Percentiles rank a stretch among this genome's conserved stretches.
Evolutionary conservation across 495 filamentous ascomycete species (phyloP).

Genomic region (Penicillium flavigenum): DNA sequence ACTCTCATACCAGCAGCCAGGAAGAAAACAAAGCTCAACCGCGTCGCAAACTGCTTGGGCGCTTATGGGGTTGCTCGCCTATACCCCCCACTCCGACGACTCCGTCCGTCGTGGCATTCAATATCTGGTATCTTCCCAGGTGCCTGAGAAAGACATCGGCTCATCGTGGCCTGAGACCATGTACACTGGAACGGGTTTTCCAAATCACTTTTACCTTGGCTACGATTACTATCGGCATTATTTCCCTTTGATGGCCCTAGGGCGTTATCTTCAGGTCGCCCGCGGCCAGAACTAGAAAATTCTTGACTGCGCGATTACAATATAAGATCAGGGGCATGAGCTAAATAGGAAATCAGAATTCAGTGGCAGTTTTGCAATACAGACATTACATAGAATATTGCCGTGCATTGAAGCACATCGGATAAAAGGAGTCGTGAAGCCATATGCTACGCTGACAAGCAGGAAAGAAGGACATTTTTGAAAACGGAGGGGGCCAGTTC

Average conservation of each 20-base stretch:
- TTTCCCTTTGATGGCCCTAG: conserved; percentile 44
- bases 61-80: conserved; percentile 29
- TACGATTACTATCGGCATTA: conserved; percentile 39
- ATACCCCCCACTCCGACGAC: conserved; percentile 13
- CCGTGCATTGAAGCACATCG: too few relatives aligned
- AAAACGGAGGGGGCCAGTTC: too few relatives aligned
- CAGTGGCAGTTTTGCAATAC: too few relatives aligned
- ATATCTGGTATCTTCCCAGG: conserved; percentile 15
- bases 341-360: too few relatives aligned
- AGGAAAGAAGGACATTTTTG: too few relatives aligned
- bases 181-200: conserved; percentile 42
- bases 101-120: conserved; percentile 25
- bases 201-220: conserved; percentile 35
- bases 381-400: too few relatives aligned
- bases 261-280: conserved; percentile 22
- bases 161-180: conserved; percentile 28
- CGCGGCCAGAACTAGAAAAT: too few relatives aligned
- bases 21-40: conserved; percentile 14
- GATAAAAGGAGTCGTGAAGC: too few relatives aligned
- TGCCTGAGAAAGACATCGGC: not conserved
- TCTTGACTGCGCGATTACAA: too few relatives aligned
- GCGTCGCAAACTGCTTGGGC: conserved; percentile 42
- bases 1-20: conserved; percentile 26
- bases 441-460: too few relatives aligned
- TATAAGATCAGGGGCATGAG: too few relatives aligned